phyloP scores from a whole-genome alignment of 2,329 filamentous ascomycete genomes.

The Biscogniauxia marginata region DNA sequence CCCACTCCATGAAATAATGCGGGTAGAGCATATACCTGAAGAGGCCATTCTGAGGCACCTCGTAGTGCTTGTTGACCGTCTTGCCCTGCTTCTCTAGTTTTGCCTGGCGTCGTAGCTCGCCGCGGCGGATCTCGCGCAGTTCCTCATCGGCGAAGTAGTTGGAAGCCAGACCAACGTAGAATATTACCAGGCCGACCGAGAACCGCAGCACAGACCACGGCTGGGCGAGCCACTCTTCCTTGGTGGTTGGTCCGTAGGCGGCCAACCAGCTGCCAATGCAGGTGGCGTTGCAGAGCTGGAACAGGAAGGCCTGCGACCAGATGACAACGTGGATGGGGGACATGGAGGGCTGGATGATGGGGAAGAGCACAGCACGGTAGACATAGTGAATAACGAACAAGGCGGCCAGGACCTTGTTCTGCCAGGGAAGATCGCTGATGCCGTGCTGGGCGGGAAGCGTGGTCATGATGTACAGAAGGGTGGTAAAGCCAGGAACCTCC shows the following conservation, averaged over 20 bases:
- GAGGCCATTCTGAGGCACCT: conserved; percentile 78
- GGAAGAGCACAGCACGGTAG: conserved; percentile 83
- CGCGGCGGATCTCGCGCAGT: conserved; percentile 79
- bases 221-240: conserved; percentile 46
- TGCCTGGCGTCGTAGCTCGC: conserved; percentile 61
- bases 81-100: conserved; percentile 38
- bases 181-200: conserved; percentile 67
- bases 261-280: conserved; percentile 78
- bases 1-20: conserved; percentile 95
- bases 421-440: conserved; percentile 65
- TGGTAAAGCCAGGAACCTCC: conserved; percentile 77
- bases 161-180: conserved; percentile 70
- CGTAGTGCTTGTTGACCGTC: conserved; percentile 77
- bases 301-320: conserved; percentile 61
- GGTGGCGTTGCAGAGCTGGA: conserved; percentile 79
- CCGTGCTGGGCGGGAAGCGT: conserved; percentile 60
- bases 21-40: conserved; percentile 84
- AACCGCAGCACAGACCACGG: conserved; percentile 46
- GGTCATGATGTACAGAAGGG: conserved; percentile 75
- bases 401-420: conserved; percentile 72
- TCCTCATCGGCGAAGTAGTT: conserved; percentile 92
- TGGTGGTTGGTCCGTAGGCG: conserved; percentile 71
- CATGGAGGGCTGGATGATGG: conserved; percentile 86
- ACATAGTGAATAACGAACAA: conserved; percentile 81
- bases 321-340: conserved; percentile 78